These are phyloP conservation scores for Fraxinus excelsior DNA, from an alignment of 257 asterid species.

Conservation along the genomic window DNA sequence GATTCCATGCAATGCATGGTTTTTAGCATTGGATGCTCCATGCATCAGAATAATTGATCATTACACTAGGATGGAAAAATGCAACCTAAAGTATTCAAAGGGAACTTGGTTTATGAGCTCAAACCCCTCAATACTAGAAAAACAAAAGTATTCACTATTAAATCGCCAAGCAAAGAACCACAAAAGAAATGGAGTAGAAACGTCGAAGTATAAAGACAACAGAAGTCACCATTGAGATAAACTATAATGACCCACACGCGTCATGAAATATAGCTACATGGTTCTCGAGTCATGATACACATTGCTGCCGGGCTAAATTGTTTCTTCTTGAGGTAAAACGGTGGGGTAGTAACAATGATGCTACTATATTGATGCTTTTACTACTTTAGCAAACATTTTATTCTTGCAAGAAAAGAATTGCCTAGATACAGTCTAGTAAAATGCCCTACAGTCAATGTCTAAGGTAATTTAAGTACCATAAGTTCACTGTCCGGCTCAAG, in stretches of 20 bases:
- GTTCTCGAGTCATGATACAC: background rate
- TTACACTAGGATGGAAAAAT: background rate
- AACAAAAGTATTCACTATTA: background rate
- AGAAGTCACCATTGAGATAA: background rate
- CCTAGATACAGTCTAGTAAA: slow-evolving; percentile 14
- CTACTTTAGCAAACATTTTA: background rate
- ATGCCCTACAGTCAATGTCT: background rate
- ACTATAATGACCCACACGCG: background rate
- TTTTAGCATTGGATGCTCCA: background rate
- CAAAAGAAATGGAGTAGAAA: slow-evolving; percentile 6
- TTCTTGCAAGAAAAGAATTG: background rate
- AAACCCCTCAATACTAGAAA: background rate
- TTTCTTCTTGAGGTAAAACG: background rate
- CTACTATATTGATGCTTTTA: background rate
- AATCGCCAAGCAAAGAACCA: slow-evolving; percentile 1
- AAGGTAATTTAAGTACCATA: slow-evolving; percentile 55
- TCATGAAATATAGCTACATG: background rate
- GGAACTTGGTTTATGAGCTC: background rate
- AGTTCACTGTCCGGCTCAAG: slow-evolving; percentile 94
- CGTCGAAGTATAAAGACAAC: background rate
- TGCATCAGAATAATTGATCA: slow-evolving; percentile 12
- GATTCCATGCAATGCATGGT: slow-evolving; percentile 6
- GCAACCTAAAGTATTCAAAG: background rate
- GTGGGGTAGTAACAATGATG: slow-evolving; percentile 10
- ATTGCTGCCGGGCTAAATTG: background rate